phyloP scores from a whole-genome alignment of 768 basidiomycete species.

The Amanita molliuscula region DNA sequence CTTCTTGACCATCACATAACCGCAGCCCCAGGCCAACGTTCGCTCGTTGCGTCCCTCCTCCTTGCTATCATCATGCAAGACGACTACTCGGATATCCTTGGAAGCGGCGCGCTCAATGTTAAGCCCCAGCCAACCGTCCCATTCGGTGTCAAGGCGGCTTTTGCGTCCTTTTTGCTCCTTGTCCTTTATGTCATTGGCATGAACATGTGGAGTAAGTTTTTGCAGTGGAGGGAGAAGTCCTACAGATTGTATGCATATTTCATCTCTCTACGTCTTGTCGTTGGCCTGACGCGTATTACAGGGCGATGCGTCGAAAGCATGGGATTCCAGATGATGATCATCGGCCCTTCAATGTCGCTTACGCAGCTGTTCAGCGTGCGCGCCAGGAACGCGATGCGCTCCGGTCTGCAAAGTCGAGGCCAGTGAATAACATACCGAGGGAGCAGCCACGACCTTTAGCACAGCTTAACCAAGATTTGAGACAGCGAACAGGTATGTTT shows the following conservation, averaged over 20 bases:
- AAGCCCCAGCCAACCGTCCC: slow-evolving; percentile 26
- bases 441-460: slow-evolving; percentile 2
- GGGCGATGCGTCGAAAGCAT: slow-evolving; percentile 63
- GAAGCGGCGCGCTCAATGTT: slow-evolving; percentile 26
- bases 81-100: slow-evolving; percentile 67
- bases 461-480: slow-evolving; percentile 5
- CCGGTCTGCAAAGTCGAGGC: slow-evolving; percentile 2
- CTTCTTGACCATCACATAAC: slow-evolving; percentile 27
- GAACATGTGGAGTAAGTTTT: slow-evolving; percentile 34
- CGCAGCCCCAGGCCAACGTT: slow-evolving; percentile 20
- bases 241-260: slow-evolving; percentile 48
- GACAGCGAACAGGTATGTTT: slow-evolving; percentile 5
- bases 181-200: slow-evolving; percentile 25
- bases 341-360: slow-evolving; percentile 83
- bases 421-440: neutral
- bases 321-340: slow-evolving; percentile 80
- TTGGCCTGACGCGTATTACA: slow-evolving; percentile 16
- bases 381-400: slow-evolving; percentile 38
- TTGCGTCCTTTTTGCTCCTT: slow-evolving; percentile 25
- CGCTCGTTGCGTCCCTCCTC: slow-evolving; percentile 15
- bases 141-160: slow-evolving; percentile 26
- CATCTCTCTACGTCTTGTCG: neutral
- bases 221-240: slow-evolving; percentile 51
- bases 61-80: slow-evolving; percentile 40
- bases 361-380: slow-evolving; percentile 53